Percentiles rank a stretch among this genome's conserved stretches.
phyloP scores from a whole-genome alignment of 2,329 filamentous ascomycete genomes.

The Apiospora rasikravindrae region DNA sequence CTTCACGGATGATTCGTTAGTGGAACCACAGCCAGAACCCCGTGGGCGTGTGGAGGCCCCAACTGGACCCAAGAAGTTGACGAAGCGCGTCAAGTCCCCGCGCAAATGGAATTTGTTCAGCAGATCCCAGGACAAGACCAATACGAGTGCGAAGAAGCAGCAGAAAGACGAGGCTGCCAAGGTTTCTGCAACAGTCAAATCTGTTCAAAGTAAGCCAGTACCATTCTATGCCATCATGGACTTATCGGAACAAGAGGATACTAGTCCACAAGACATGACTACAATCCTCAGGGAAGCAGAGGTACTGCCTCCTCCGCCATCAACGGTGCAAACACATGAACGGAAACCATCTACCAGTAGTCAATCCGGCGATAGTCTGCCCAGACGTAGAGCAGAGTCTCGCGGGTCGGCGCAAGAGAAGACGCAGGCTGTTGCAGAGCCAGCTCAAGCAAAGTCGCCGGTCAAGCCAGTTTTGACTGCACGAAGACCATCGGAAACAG shows the following conservation, averaged over 20 bases:
- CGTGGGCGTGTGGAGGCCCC: conserved; percentile 38
- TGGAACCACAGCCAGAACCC: conserved; percentile 46
- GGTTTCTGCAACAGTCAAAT: conserved; percentile 55
- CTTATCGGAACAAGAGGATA: conserved; percentile 57
- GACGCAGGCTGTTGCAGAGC: not conserved
- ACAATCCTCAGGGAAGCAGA: conserved; percentile 58
- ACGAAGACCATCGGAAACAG: conserved; percentile 16
- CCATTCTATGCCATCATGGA: conserved; percentile 69
- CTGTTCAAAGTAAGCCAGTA: conserved; percentile 55
- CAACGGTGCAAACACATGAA: conserved; percentile 18
- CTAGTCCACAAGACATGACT: conserved; percentile 45
- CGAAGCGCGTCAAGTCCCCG: conserved; percentile 60
- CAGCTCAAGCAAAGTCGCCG: not conserved
- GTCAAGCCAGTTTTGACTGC: not conserved
- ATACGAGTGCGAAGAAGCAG: conserved; percentile 42
- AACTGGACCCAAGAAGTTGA: conserved; percentile 56
- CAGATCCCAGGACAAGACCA: conserved; percentile 53
- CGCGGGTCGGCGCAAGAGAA: not conserved
- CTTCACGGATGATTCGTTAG: conserved; percentile 61
- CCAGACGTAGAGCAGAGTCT: conserved; percentile 6
- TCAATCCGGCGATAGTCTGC: not conserved
- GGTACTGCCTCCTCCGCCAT: conserved; percentile 33
- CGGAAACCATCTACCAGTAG: conserved; percentile 28
- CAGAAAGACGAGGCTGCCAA: conserved; percentile 39
- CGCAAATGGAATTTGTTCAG: conserved; percentile 70